Conservation (phyloP, 352 stramenopile species). For the Pythium phragmitis region DNA sequence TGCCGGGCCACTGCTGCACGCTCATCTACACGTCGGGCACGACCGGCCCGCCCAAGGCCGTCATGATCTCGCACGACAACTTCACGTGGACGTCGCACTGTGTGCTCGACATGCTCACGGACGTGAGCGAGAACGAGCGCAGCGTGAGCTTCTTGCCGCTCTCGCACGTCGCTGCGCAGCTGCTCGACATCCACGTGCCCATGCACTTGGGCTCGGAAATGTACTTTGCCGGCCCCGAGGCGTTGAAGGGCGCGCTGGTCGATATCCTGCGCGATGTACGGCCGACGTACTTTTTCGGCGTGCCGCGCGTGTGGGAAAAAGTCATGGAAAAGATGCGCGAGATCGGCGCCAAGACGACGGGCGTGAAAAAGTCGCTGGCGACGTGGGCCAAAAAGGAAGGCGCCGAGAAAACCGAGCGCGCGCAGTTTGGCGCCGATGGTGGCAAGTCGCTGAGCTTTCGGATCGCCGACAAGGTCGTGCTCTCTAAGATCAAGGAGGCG, state of each 20-base stretch:
- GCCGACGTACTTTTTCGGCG: conserved; percentile 89
- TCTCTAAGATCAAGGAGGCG: conserved; percentile 86
- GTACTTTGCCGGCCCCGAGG: conserved; percentile 89
- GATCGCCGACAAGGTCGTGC: conserved; percentile 84
- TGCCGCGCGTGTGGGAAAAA: conserved; percentile 93
- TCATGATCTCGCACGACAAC: conserved; percentile 97
- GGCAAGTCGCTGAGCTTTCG: conserved; percentile 87
- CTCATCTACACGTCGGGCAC: conserved; percentile 96
- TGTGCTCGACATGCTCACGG: conserved; percentile 60
- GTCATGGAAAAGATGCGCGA: conserved; percentile 90
- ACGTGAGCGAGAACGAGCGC: conserved; percentile 65
- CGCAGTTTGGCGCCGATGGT: conserved; percentile 85
- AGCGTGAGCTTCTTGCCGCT: conserved; percentile 89
- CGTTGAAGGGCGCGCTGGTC: conserved; percentile 85
- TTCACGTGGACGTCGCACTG: conserved; percentile 81
- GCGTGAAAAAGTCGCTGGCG: conserved; percentile 91
- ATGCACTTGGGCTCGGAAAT: conserved; percentile 61
- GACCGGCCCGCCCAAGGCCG: conserved; percentile 93
- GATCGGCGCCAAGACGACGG: conserved; percentile 80
- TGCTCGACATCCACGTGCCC: conserved; percentile 88
- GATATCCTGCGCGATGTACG: conserved; percentile 84
- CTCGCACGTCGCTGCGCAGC: conserved; percentile 86
- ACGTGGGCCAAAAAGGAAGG: conserved; percentile 90
- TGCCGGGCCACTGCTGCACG: conserved; percentile 85
- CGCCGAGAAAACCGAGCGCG: conserved; percentile 67